A percentile compares a stretch with the other conserved stretches of the same genome.
Evolutionary conservation across 345 rosid species (phyloP).

Genomic region (Cochlearia excelsa): DNA sequence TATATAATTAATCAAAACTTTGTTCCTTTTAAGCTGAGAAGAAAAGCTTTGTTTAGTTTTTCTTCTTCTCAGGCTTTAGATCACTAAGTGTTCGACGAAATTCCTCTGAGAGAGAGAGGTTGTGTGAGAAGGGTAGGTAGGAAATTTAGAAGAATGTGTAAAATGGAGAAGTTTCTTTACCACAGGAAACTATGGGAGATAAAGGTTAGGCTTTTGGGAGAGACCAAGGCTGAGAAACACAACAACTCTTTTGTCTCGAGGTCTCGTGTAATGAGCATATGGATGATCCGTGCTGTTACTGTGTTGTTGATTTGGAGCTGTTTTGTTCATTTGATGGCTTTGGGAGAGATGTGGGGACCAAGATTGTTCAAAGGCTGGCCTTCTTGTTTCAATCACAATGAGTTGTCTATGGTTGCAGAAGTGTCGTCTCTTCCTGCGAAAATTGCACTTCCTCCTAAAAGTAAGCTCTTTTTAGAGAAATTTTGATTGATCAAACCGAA

Average conservation of each 20-base stretch:
- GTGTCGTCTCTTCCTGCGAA: conserved; percentile 50
- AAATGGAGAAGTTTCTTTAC: conserved; percentile 42
- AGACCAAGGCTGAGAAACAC: conserved; percentile 52
- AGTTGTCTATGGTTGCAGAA: conserved; percentile 34
- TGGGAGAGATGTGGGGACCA: conserved; percentile 88
- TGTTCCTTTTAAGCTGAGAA: background rate
- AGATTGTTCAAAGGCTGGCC: conserved; percentile 79
- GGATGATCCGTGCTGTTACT: conserved; percentile 73
- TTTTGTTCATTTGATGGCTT: conserved; percentile 65
- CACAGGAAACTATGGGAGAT: conserved; percentile 51
- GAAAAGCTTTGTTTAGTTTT: too few species aligned
- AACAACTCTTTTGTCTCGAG: conserved; percentile 53
- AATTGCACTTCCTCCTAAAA: conserved; percentile 70
- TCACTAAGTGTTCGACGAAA: conserved; percentile 27
- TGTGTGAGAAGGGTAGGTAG: background rate
- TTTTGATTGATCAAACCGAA: background rate
- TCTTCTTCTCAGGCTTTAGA: background rate
- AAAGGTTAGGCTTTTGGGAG: conserved; percentile 54
- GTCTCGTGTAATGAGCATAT: conserved; percentile 64
- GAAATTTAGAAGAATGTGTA: conserved; percentile 32
- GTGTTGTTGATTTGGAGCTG: conserved; percentile 69
- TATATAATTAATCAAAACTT: background rate
- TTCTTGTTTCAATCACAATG: conserved; percentile 65
- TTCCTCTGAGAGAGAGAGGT: conserved; percentile 27
- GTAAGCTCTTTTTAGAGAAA: conserved; percentile 42